Evolutionary conservation across 495 filamentous ascomycete species (phyloP).

Genomic region (Xylaria telfairii): DNA sequence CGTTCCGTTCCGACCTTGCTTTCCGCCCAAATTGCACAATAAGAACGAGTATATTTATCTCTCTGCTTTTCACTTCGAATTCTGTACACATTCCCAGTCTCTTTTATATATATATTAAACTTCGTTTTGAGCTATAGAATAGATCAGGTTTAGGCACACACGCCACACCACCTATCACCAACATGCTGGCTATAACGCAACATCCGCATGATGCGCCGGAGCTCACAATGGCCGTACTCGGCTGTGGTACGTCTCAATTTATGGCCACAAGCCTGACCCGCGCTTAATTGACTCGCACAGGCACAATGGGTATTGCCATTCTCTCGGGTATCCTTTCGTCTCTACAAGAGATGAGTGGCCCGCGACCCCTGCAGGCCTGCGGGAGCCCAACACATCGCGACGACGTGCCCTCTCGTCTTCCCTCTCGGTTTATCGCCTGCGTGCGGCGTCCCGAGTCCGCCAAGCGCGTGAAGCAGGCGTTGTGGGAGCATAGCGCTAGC

Average conservation of each 20-base stretch:
- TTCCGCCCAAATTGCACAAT: neutral
- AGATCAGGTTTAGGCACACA: neutral
- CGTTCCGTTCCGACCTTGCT: slow-evolving; percentile 4
- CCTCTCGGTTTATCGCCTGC: slow-evolving; percentile 77
- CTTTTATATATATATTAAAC: neutral
- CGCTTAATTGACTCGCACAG: slow-evolving; percentile 43
- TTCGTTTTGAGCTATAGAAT: neutral
- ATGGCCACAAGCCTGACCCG: neutral
- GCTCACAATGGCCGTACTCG: slow-evolving; percentile 72
- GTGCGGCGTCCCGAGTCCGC: slow-evolving; percentile 68
- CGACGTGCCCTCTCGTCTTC: slow-evolving; percentile 62
- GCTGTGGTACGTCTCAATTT: slow-evolving; percentile 64
- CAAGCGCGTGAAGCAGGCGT: slow-evolving; percentile 64
- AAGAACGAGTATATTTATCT: neutral
- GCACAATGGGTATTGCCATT: slow-evolving; percentile 85
- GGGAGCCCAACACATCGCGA: slow-evolving; percentile 59
- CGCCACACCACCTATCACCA: slow-evolving; percentile 20
- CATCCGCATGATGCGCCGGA: slow-evolving; percentile 47
- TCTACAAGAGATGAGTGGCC: slow-evolving; percentile 54
- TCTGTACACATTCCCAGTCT: neutral
- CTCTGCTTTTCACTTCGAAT: neutral
- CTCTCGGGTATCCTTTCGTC: slow-evolving; percentile 79
- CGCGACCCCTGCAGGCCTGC: slow-evolving; percentile 41
- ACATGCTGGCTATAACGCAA: slow-evolving; percentile 43
- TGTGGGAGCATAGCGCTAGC: slow-evolving; percentile 55